A percentile compares a stretch with the other conserved stretches of the same genome.
Conservation (phyloP, 2,329 filamentous ascomycete species). For the Neofusicoccum cordaticola region DNA sequence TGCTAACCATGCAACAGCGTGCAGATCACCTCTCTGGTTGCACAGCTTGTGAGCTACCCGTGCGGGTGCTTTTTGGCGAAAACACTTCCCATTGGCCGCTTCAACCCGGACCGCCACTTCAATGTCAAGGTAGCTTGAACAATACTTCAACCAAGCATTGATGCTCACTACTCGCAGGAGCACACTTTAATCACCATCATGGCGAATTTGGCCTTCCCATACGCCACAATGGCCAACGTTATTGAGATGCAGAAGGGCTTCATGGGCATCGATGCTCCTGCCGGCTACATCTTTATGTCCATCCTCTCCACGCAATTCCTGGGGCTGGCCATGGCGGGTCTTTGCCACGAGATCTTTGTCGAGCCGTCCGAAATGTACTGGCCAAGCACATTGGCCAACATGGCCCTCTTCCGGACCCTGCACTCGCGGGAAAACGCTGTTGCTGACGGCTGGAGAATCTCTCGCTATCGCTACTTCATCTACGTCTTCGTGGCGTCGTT, state of each 20-base stretch:
- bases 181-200: slow-evolving; percentile 5
- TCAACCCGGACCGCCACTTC: slow-evolving; percentile 62
- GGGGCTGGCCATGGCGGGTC: slow-evolving; percentile 26
- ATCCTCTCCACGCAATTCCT: slow-evolving; percentile 67
- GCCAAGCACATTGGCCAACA: slow-evolving; percentile 65
- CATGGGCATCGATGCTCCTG: slow-evolving; percentile 20
- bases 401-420: slow-evolving; percentile 69
- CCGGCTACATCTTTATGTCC: slow-evolving; percentile 41
- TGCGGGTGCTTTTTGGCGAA: slow-evolving; percentile 52
- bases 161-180: background rate
- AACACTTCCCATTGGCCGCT: slow-evolving; percentile 54
- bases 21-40: slow-evolving; percentile 24
- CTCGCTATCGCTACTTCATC: slow-evolving; percentile 64
- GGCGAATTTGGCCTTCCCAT: slow-evolving; percentile 60
- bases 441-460: slow-evolving; percentile 63
- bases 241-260: slow-evolving; percentile 54
- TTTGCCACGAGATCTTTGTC: slow-evolving; percentile 27
- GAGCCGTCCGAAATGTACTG: slow-evolving; percentile 69
- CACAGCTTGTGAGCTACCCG: slow-evolving; percentile 60
- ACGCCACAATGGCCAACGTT: slow-evolving; percentile 63
- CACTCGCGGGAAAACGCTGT: slow-evolving; percentile 63
- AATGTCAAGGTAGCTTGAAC: slow-evolving; percentile 57
- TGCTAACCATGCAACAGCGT: slow-evolving; percentile 38
- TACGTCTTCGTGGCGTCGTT: slow-evolving; percentile 58
- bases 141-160: too few relatives aligned